Percentiles rank a stretch among this genome's conserved stretches.
Conservation (phyloP, 2,329 filamentous ascomycete genomes). For the Dendryphion nanum region DNA sequence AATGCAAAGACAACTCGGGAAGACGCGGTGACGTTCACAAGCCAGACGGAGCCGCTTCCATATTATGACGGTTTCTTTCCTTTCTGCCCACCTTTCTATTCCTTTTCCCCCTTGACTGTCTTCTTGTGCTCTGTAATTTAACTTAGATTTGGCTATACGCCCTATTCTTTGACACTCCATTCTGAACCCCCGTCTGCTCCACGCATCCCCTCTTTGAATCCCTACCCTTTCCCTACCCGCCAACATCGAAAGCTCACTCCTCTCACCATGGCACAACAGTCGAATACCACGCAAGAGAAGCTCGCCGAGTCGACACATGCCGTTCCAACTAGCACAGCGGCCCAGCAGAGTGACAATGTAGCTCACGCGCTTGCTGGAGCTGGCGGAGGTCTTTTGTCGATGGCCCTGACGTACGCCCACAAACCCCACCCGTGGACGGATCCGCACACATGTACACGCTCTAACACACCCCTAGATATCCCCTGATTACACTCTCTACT, state of each 20-base stretch:
- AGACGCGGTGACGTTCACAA: conserved; percentile 39
- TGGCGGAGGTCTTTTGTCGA: conserved; percentile 90
- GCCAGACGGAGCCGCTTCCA: conserved; percentile 24
- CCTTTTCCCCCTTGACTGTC: too few relatives aligned
- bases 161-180: not conserved
- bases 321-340: conserved; percentile 57
- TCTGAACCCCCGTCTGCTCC: too few relatives aligned
- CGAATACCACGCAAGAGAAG: conserved; percentile 32
- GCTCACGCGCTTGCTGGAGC: conserved; percentile 91
- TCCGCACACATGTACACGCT: not conserved
- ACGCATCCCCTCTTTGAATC: conserved; percentile 8
- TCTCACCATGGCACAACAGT: conserved; percentile 26
- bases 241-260: conserved; percentile 2
- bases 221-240: conserved; percentile 3
- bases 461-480: conserved; percentile 62
- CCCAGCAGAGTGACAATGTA: conserved; percentile 93
- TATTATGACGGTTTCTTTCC: too few relatives aligned
- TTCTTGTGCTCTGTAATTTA: too few relatives aligned
- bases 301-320: conserved; percentile 33
- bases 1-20: too few relatives aligned
- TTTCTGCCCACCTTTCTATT: too few relatives aligned
- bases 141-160: too few relatives aligned
- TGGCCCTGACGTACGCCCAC: conserved; percentile 76
- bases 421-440: conserved; percentile 1
- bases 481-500: conserved; percentile 94